Base-by-base conservation (phyloP, 78 protist genomes). In the Fonticula alba region DNA sequence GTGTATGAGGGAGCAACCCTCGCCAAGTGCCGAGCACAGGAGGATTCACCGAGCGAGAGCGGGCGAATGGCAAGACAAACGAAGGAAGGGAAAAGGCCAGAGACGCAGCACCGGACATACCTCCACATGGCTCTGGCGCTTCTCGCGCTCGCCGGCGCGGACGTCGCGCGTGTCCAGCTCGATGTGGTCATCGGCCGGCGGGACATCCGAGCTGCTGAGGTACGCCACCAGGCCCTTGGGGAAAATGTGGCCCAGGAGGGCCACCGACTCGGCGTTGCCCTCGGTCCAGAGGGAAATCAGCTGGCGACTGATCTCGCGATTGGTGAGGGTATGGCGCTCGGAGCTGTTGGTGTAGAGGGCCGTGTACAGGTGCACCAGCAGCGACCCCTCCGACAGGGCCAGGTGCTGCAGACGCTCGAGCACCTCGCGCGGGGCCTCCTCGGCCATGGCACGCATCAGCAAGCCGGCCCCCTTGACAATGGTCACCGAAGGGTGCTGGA, bases 381-480 rank as follows among this genome's bases (percentile, higher is more conserved):
- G 13, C 14, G 84, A 77, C 19, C 86, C 80, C 47, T 81, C 91
- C 27, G 73, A 43, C 52, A 85, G 78, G 6, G 91, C 77, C 6
- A 69, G 38, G 15, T 53, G n/a, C 63, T 78, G 79, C 52, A 78
- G 58, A n/a, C 19, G 24, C 7, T 0, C 4, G 19, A 43, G 5
- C 27, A 59, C 22, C 26, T 26, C 56, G 26, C 31, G 52, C 24
- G 0, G 40, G 41, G 86, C 82, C 47, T 85, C 91, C 63, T 85
- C 79, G 33, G 81, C 71, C 9, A 81, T 72, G 22, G 79, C 75
- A 2, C 35, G 14, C 84, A 81, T 81, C 38, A 85, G 29, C 78
- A 75, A 74, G 54, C 91, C 91, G 7, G 84, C 82, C 31, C 70
- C 75, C 68, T 69, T 71, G 36, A 77, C 76, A 26, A 85, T 64